These are phyloP conservation scores for Logfia minima DNA, from an alignment of 129 eudicot species.

Conservation along the genomic window DNA sequence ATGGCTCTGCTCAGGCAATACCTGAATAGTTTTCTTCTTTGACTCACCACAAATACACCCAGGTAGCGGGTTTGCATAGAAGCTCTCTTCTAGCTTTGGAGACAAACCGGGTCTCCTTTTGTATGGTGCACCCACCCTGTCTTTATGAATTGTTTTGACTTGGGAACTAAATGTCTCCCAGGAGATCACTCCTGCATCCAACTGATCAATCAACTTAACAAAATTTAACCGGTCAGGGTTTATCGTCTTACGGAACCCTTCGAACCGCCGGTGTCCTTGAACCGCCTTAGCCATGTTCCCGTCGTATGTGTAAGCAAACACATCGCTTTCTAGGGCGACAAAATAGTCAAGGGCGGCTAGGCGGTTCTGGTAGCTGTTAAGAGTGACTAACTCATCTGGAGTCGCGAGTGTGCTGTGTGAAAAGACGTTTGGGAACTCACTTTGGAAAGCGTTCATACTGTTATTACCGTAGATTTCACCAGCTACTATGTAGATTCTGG, in stretches of 20 bases:
- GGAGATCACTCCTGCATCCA: conserved; percentile 51
- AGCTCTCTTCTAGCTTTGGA: conserved; percentile 77
- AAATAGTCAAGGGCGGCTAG: conserved; percentile 87
- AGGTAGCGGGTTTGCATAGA: conserved; percentile 91
- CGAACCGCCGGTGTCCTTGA: conserved; percentile 80
- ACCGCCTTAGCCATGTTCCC: conserved; percentile 99
- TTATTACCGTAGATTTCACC: conserved; percentile 77
- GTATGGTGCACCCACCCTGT: conserved; percentile 73
- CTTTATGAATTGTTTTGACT: conserved; percentile 53
- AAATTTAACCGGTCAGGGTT: conserved; percentile 76
- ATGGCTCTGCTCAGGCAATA: conserved; percentile 16
- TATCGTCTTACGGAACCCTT: conserved; percentile 82
- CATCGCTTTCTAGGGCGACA: conserved; percentile 84
- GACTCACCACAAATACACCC: conserved; percentile 72
- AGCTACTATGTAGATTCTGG: conserved; percentile 81
- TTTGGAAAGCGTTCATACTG: conserved; percentile 64
- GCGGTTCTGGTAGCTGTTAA: conserved; percentile 68
- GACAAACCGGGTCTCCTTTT: conserved; percentile 48
- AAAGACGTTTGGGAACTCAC: conserved; percentile 73
- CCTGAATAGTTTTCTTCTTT: conserved; percentile 24
- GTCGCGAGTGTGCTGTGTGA: conserved; percentile 77
- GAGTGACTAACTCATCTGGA: conserved; percentile 55
- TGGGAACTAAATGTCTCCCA: conserved; percentile 69
- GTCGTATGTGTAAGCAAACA: conserved; percentile 76
- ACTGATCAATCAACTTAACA: conserved; percentile 58